Conservation (phyloP, 2,329 filamentous ascomycete species). For the Colletotrichum liriopes region DNA sequence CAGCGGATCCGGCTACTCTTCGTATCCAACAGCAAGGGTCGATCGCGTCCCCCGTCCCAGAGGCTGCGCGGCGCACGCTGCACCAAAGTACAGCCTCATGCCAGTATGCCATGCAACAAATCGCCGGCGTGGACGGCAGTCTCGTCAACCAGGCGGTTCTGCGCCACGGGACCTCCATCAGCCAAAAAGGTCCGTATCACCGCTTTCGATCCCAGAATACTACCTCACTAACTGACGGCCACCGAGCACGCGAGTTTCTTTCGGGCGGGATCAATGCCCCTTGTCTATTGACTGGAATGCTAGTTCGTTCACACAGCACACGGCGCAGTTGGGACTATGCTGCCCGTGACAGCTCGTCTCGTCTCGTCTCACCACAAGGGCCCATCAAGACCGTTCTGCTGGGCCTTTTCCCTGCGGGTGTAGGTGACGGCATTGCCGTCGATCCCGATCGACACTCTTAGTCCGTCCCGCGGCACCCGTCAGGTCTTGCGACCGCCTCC, state of each 20-base stretch:
- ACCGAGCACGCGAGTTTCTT: not conserved
- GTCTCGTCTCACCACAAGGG: not conserved
- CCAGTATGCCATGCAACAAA: conserved; percentile 2
- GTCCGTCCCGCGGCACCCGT: conserved; percentile 13
- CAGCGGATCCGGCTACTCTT: conserved; percentile 12
- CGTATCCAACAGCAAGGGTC: not conserved
- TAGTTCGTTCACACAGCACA: not conserved
- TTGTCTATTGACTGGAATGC: not conserved
- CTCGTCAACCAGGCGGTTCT: not conserved
- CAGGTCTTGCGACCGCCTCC: conserved; percentile 9
- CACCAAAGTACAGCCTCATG: conserved; percentile 19
- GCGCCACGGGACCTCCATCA: not conserved
- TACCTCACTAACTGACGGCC: not conserved
- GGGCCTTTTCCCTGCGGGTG: conserved; percentile 8
- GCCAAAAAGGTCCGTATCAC: conserved; percentile 4
- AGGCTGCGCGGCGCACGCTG: conserved; percentile 9
- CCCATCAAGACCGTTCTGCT: conserved; percentile 28
- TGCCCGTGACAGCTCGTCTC: not conserved
- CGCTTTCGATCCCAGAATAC: conserved; percentile 5
- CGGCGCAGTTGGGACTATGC: not conserved
- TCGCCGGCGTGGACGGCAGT: not conserved
- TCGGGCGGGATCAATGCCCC: not conserved
- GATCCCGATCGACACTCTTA: conserved; percentile 35
- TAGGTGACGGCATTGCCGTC: conserved; percentile 34
- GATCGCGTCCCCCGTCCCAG: not conserved